Evolutionary conservation across 2,329 filamentous ascomycete species (phyloP).

Genomic region (Neurospora sp.): DNA sequence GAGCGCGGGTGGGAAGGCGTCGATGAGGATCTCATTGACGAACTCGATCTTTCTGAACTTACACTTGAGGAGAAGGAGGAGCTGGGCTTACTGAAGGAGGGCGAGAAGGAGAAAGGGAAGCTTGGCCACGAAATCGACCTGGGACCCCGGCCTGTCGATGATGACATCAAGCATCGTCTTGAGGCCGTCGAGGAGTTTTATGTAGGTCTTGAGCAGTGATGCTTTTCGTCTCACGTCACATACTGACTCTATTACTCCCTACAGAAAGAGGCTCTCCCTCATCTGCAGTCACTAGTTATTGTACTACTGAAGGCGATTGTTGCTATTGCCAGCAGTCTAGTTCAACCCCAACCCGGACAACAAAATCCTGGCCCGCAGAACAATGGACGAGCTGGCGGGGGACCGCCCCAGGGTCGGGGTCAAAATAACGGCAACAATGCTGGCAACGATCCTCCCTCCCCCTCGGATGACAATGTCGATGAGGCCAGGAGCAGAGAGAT

Average conservation of each 20-base stretch:
- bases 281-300: constrained; percentile 87
- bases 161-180: constrained; percentile 54
- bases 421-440: constrained; percentile 24
- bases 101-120: constrained; percentile 26
- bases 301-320: constrained; percentile 84
- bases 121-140: constrained; percentile 32
- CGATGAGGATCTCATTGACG: constrained; percentile 30
- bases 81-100: constrained; percentile 37
- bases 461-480: constrained; percentile 68
- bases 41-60: constrained; percentile 27
- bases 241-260: constrained; percentile 16
- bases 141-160: constrained; percentile 42
- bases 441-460: constrained; percentile 32
- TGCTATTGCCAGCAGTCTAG: constrained; percentile 77
- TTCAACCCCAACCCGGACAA: constrained; percentile 45
- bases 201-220: constrained; percentile 44
- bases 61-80: constrained; percentile 35
- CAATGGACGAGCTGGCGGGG: constrained; percentile 32
- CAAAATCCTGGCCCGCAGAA: constrained; percentile 29
- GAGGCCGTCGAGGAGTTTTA: constrained; percentile 76
- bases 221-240: not conserved
- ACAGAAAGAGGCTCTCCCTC: constrained; percentile 66
- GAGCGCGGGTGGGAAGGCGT: constrained; percentile 76
- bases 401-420: constrained; percentile 21
- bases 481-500: constrained; percentile 76